Conservation (phyloP, 495 filamentous ascomycete species). For the Penicillium roqueforti region DNA sequence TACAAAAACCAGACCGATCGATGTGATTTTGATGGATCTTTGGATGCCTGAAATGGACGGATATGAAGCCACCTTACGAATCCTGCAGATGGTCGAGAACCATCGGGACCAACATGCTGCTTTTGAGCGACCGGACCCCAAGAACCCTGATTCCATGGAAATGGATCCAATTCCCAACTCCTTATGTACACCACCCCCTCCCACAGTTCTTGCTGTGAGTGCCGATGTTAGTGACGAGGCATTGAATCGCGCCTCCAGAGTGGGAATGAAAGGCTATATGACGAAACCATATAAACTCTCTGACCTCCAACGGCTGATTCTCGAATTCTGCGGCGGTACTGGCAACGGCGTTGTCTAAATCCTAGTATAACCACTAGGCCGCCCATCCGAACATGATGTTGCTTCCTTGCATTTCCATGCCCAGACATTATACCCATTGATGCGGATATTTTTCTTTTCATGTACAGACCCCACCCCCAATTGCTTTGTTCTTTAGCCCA, state of each 20-base stretch:
- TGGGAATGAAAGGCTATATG: slow-evolving; percentile 75
- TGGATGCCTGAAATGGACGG: slow-evolving; percentile 88
- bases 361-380: neutral
- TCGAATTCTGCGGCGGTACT: slow-evolving; percentile 51
- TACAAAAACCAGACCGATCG: slow-evolving; percentile 45
- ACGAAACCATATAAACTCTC: slow-evolving; percentile 73
- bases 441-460: neutral
- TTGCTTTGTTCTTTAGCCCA: neutral
- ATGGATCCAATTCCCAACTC: slow-evolving; percentile 17
- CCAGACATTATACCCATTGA: slow-evolving; percentile 14
- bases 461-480: neutral
- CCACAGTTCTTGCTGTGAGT: slow-evolving; percentile 65
- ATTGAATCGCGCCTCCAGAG: slow-evolving; percentile 56
- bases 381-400: slow-evolving; percentile 3
- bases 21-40: slow-evolving; percentile 75
- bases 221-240: slow-evolving; percentile 72
- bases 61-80: slow-evolving; percentile 66
- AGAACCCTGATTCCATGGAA: slow-evolving; percentile 18
- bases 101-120: slow-evolving; percentile 21
- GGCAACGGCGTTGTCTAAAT: neutral
- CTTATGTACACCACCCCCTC: slow-evolving; percentile 19
- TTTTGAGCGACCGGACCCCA: slow-evolving; percentile 1
- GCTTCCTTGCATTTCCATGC: slow-evolving; percentile 2
- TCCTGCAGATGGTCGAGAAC: slow-evolving; percentile 52
- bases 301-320: slow-evolving; percentile 65